A percentile compares a stretch with the other conserved stretches of the same genome.
phyloP scores from a whole-genome alignment of 2,329 filamentous ascomycete species.

The Claviceps pazoutovae region DNA sequence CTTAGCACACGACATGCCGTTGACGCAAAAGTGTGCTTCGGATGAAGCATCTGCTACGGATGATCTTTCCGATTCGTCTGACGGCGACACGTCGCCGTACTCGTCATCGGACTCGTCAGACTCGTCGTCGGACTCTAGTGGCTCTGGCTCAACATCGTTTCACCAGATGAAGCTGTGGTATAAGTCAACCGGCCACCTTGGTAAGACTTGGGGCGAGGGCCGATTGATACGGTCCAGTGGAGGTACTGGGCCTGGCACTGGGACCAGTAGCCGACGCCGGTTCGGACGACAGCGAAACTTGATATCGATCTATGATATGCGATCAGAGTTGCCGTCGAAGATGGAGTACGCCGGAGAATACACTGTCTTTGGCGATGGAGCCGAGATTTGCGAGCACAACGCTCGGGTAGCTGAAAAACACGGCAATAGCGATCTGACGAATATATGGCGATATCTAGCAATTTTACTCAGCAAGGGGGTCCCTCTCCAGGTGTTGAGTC shows the following conservation, averaged over 20 bases:
- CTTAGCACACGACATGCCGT: constrained; percentile 35
- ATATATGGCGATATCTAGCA: constrained; percentile 72
- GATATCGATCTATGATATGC: constrained; percentile 59
- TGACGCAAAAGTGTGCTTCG: constrained; percentile 30
- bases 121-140: constrained; percentile 25
- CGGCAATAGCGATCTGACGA: constrained; percentile 56
- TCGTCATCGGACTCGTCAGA: constrained; percentile 21
- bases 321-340: constrained; percentile 63
- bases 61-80: constrained; percentile 36
- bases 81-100: constrained; percentile 31
- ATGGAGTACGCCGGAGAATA: constrained; percentile 65
- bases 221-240: constrained; percentile 46
- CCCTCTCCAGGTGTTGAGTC: constrained; percentile 49
- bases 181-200: constrained; percentile 35
- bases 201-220: constrained; percentile 42
- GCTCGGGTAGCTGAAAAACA: constrained; percentile 60
- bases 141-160: constrained; percentile 50
- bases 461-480: constrained; percentile 67
- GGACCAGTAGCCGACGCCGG: constrained; percentile 32
- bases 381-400: constrained; percentile 75
- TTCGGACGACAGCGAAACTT: constrained; percentile 47
- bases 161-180: constrained; percentile 45
- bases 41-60: constrained; percentile 39
- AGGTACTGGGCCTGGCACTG: constrained; percentile 37
- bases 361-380: constrained; percentile 66